Base-by-base conservation (phyloP, 2,329 filamentous ascomycete species). In the Aureobasidium sp. region DNA sequence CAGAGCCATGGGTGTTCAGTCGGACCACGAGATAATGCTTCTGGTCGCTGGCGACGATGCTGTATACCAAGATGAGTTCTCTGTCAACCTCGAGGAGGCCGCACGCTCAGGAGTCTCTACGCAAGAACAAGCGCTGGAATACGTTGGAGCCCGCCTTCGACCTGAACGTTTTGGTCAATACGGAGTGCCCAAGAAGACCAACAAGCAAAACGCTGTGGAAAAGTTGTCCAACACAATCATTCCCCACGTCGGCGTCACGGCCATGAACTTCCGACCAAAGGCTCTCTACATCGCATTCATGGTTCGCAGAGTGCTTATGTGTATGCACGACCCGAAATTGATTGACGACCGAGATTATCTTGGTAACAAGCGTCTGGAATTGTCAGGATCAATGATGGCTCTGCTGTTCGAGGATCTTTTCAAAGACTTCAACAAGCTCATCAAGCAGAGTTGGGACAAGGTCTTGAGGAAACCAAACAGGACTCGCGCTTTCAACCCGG, bases 341-440 rank as follows among this genome's bases (percentile, higher is more conserved):
- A 91, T 99, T 2, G 94, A 99, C 68, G 94, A 99, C 73, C 85
- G 94, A 71, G 95, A 99, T 76, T 99, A 97, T 70, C 91, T 99
- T 34, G 94, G 94, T 66, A 99, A 99, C 77, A 99, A 99, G 77
- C 86, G 94, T 63, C 80, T 99, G 47, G 94, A 99, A 74, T 75
- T 99, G 75, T 95, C 95, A 59, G 94, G 94, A 0, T 94, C 97
- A 75, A 86, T 99, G 72, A 78, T 99, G 64, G 92, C 94, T 3
- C 81, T 99, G 1, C 81, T 99, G 0, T 99, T 99, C 67, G 95
- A 99, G 74, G 95, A 99, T 79, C 77, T 97, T 63, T 99, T 99
- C 84, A 99, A 99, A 78, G 89, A 90, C 64, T 97, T 97, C 74
- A 89, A 90, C 68, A 84, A 84, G 62, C 88, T 94, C 67, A 86